phyloP scores from a whole-genome alignment of 306 rosid species.

The Prunus kanzakura region DNA sequence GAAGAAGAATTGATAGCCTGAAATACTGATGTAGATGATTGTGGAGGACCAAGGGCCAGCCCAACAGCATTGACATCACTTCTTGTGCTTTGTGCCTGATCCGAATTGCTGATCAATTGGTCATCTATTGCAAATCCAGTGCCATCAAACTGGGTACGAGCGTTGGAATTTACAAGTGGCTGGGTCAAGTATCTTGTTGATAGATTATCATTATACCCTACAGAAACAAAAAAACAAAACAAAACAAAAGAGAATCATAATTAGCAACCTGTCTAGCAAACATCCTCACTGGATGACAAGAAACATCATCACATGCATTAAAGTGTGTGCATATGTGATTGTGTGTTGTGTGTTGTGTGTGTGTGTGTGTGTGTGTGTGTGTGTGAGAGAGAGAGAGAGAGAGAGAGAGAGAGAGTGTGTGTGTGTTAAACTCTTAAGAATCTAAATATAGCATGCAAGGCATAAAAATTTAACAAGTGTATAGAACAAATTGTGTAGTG shows the following conservation, averaged over 20 bases:
- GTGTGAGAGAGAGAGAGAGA: neutral
- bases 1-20: constrained; percentile 50
- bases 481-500: neutral
- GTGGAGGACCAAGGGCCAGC: constrained; percentile 87
- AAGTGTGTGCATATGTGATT: neutral
- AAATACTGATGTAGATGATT: constrained; percentile 64
- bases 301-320: neutral
- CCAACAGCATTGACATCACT: constrained; percentile 56
- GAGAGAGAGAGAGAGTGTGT: too few species aligned
- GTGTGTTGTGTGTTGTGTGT: neutral
- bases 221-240: neutral
- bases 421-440: neutral
- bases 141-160: constrained; percentile 57
- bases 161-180: constrained; percentile 46
- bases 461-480: neutral
- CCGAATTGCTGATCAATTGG: constrained; percentile 52
- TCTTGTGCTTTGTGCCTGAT: constrained; percentile 45
- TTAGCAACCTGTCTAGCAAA: neutral
- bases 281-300: neutral
- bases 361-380: neutral
- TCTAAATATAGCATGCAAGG: neutral
- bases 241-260: constrained; percentile 1
- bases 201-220: constrained; percentile 60
- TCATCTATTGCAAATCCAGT: constrained; percentile 49
- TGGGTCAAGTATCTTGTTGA: constrained; percentile 57